Percentiles rank a stretch among this genome's conserved stretches.
Conservation (phyloP, 1,284 basidiomycete species). For the Marasmius fiardii region DNA sequence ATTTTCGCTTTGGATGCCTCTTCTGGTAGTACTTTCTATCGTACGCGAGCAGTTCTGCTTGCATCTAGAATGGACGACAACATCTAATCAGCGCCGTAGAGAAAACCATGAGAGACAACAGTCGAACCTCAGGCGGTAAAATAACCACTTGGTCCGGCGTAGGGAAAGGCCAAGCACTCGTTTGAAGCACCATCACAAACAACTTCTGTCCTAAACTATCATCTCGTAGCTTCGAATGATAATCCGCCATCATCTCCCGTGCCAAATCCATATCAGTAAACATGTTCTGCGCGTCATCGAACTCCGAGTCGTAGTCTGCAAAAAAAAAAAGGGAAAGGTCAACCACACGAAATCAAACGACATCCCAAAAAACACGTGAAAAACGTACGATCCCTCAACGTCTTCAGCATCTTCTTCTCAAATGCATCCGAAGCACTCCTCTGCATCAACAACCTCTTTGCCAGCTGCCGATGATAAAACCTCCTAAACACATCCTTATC, state of each 20-base stretch:
- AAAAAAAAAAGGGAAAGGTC: not conserved
- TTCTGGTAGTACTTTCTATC: slow-evolving; percentile 62
- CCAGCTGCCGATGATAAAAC: slow-evolving; percentile 89
- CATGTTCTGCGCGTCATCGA: slow-evolving; percentile 87
- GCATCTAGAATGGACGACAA: slow-evolving; percentile 56
- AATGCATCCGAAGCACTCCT: slow-evolving; percentile 90
- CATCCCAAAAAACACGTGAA: not conserved
- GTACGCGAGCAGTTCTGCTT: slow-evolving; percentile 62
- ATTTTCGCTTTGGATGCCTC: slow-evolving; percentile 69
- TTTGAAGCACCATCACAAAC: slow-evolving; percentile 70
- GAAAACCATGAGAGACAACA: not conserved
- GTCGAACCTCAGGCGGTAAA: slow-evolving; percentile 48
- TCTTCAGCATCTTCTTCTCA: slow-evolving; percentile 86
- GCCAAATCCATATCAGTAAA: slow-evolving; percentile 83
- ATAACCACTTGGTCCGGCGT: slow-evolving; percentile 45
- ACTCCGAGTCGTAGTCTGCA: slow-evolving; percentile 85
- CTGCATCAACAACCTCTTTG: slow-evolving; percentile 84
- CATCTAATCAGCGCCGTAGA: not conserved
- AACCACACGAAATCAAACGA: no score
- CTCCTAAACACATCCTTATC: slow-evolving; percentile 94
- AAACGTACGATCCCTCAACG: slow-evolving; percentile 78
- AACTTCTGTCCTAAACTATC: slow-evolving; percentile 34
- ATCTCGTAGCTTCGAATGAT: slow-evolving; percentile 35
- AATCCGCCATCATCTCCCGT: slow-evolving; percentile 62
- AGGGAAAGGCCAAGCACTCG: slow-evolving; percentile 75